Conservation (phyloP, 257 asterid species). For the Solanum stenotomum region DNA sequence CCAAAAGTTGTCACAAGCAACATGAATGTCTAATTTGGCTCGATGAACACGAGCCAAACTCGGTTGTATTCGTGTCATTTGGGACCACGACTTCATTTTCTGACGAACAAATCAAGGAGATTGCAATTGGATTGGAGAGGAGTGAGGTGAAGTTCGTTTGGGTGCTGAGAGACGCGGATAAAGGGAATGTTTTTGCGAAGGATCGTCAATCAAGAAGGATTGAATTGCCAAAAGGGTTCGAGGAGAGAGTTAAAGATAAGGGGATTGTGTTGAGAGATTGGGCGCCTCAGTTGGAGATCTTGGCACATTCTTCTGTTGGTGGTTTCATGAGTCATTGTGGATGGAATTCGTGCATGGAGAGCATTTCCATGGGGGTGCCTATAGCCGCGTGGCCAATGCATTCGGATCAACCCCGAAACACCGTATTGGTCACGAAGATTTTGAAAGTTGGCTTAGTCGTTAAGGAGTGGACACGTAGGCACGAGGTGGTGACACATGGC, state of each 20-base stretch:
- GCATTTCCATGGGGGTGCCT: constrained; percentile 54
- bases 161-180: constrained; percentile 41
- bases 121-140: constrained; percentile 41
- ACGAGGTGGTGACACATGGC: constrained; percentile 17
- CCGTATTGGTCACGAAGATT: constrained; percentile 24
- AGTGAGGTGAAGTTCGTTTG: constrained; percentile 27
- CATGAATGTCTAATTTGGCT: constrained; percentile 46
- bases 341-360: constrained; percentile 68
- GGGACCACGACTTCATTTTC: constrained; percentile 47
- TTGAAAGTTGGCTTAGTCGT: constrained; percentile 34
- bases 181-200: constrained; percentile 1
- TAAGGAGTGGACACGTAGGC: constrained; percentile 29
- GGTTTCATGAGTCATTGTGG: constrained; percentile 67
- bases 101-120: constrained; percentile 21
- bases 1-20: background rate
- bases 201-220: background rate
- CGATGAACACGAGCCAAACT: constrained; percentile 16
- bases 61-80: constrained; percentile 36
- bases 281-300: constrained; percentile 52
- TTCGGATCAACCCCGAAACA: constrained; percentile 59
- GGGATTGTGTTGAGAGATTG: constrained; percentile 41
- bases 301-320: constrained; percentile 33
- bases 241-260: constrained; percentile 25
- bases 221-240: constrained; percentile 27
- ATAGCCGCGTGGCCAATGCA: constrained; percentile 71